Base-by-base conservation (phyloP, 441 rosid genomes). In the Eruca vesicaria region DNA sequence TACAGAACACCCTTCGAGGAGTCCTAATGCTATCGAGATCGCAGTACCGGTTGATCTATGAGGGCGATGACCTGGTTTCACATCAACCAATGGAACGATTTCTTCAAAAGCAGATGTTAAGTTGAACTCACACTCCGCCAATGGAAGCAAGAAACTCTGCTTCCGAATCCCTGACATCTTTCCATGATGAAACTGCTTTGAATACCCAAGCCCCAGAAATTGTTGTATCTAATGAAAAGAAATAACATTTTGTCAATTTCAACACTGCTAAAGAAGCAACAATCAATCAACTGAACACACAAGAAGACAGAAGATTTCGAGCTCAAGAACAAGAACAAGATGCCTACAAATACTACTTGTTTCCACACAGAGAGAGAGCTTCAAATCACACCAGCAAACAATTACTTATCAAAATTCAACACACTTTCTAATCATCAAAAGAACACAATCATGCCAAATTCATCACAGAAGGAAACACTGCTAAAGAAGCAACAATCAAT, bases 21-120 rank as follows among this genome's bases (percentile, higher is more conserved):
- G 91, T 77, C 92, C 97, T 32, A 87, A 63, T 18, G 98, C 97
- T 71, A 78, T 82, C 35, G 94, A 86, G 74, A 89, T 89, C 5
- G 99, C 98, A 7, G 85, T 82, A 75, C 97, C 99, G 4, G 97
- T 93, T 77, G 92, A 85, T 71, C 97, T 86, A 65, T 84, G 88
- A 76, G 96, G 99, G 63, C 97, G 96, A 85, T 84, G 88, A 11
- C 91, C 92, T 0, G 76, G 83, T 75, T 12, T 68, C 10, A 63
- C 75, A 53, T 43, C 70, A 38, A 29, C 77, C 57, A 83, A 79
- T 33, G 79, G 79, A 73, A 63, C 78, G 26, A 95, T 84, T 80
- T 92, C 99, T 82, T 95, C 98, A 20, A 92, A 84, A 48, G 97
- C 91, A 75, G 88, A 80, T 61, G 86, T 85, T 72, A 92, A 63